Percentiles rank a stretch among this genome's conserved stretches.
Conservation (phyloP, 371 early-diverging fungal genomes). For the Actinomortierella ambigua region DNA sequence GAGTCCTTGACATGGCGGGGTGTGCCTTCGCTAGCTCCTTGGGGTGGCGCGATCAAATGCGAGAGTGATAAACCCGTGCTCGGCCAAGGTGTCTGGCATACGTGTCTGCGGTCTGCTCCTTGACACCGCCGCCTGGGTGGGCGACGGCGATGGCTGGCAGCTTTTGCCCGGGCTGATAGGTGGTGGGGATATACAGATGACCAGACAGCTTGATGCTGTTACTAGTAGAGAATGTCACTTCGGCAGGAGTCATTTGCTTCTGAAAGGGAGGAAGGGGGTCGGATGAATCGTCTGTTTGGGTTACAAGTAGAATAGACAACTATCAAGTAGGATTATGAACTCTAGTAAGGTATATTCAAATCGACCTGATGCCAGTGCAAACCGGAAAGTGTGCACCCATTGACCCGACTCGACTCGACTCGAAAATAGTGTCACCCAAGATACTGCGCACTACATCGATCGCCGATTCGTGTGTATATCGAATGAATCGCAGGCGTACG, state of each 20-base stretch:
- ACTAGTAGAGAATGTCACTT: constrained; percentile 18
- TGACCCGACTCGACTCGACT: too few species aligned
- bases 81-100: constrained; percentile 22
- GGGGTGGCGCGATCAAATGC: constrained; percentile 30
- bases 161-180: constrained; percentile 10
- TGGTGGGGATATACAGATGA: constrained; percentile 22
- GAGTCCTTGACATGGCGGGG: constrained; percentile 32
- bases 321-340: too few species aligned
- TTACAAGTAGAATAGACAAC: too few species aligned
- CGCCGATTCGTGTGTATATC: too few species aligned
- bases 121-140: constrained; percentile 38
- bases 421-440: too few species aligned
- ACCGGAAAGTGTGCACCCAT: too few species aligned
- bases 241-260: constrained; percentile 16
- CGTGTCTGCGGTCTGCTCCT: constrained; percentile 34
- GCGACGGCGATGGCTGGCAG: constrained; percentile 19
- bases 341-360: too few species aligned
- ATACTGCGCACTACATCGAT: too few species aligned
- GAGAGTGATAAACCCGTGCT: constrained; percentile 24
- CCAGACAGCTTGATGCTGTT: constrained; percentile 15
- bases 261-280: too few species aligned
- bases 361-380: too few species aligned
- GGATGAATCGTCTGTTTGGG: too few species aligned
- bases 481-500: too few species aligned
- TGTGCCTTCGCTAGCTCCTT: constrained; percentile 24